Evolutionary conservation across 2,329 filamentous ascomycete species (phyloP), one percentile per base, ranked within the genome.

Genomic region (Fusarium piperis): DNA sequence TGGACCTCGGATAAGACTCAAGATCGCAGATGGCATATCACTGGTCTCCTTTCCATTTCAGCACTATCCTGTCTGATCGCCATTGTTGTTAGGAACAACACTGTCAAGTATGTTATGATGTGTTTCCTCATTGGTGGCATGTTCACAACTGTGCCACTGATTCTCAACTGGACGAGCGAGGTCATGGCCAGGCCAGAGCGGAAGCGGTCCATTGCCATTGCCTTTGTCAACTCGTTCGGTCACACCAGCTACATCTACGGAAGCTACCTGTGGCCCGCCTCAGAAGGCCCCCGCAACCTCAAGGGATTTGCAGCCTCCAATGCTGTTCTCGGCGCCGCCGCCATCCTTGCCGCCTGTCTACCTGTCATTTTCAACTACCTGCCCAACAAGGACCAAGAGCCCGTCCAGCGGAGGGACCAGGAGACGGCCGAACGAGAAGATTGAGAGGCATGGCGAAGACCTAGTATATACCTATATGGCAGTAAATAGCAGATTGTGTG

Each of bases 21-120:
- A 8, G 64, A 67, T 33, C 56, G 64, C 8, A 28, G 67, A 15
- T 67, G 67, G 64, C 64, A 70, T 33, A 51, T 67, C 3, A 16
- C 51, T 10, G 60, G 30, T 64, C 23, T 65, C 30, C 3, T 26
- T 53, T 12, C 59, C 55, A 30, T 52, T 9, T 12, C 46, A 52
- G 62, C 36, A 15, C 55, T 13, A 16, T 52, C 59, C 12, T 59
- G 64, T 11, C 30, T 69, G 2, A 56, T 69, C 15, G 62, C 59
- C 13, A 55, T 46, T 13, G 35, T 44, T 3, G 64, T 69, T 1
- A 23, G 56, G 16, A 64, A 28, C 2, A 23, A 56, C 0, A 57
- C 60, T 6, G 67, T 64, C 4, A 64, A 64, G 13, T 69, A 69
- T 20, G 59, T 64, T 13, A 69, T 69, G 67, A 67, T 69, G 51